These are phyloP conservation scores for Fusarium sulawesiense DNA, from an alignment of 2,329 filamentous ascomycete genomes.

Conservation along the genomic window DNA sequence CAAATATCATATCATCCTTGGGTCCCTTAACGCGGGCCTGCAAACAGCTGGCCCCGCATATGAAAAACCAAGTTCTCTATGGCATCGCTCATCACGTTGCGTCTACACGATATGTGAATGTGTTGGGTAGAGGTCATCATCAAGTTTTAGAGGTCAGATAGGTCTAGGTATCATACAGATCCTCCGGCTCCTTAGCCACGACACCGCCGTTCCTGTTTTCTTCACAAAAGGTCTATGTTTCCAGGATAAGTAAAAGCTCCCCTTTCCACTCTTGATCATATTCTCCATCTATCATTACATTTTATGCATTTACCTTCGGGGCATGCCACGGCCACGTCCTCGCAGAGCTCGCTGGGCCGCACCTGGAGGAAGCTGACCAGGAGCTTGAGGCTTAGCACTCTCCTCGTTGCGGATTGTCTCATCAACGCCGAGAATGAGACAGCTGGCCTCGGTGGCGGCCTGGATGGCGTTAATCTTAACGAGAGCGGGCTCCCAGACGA, in stretches of 20 bases:
- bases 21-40: not conserved
- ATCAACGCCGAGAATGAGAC: conserved; percentile 94
- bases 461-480: conserved; percentile 98
- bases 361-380: conserved; percentile 79
- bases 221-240: conserved; percentile 32
- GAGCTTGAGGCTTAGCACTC: conserved; percentile 84
- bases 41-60: not conserved
- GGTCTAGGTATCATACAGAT: conserved; percentile 53
- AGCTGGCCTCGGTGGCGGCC: conserved; percentile 93
- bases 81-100: not conserved
- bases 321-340: conserved; percentile 86
- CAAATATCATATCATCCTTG: not conserved
- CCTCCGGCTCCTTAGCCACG: conserved; percentile 43
- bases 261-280: conserved; percentile 35
- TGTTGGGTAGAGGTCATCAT: conserved; percentile 42
- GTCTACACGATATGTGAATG: not conserved
- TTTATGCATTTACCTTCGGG: conserved; percentile 70
- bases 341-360: conserved; percentile 90
- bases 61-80: not conserved
- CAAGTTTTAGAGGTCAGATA: conserved; percentile 44
- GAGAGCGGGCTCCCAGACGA: conserved; percentile 96
- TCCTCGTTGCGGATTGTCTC: conserved; percentile 99
- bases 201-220: conserved; percentile 19
- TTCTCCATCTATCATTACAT: conserved; percentile 37
- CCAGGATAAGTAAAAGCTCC: conserved; percentile 24